These are phyloP conservation scores for Eurotiales sp. DNA, from an alignment of 2,329 filamentous ascomycete species.

Conservation along the genomic window DNA sequence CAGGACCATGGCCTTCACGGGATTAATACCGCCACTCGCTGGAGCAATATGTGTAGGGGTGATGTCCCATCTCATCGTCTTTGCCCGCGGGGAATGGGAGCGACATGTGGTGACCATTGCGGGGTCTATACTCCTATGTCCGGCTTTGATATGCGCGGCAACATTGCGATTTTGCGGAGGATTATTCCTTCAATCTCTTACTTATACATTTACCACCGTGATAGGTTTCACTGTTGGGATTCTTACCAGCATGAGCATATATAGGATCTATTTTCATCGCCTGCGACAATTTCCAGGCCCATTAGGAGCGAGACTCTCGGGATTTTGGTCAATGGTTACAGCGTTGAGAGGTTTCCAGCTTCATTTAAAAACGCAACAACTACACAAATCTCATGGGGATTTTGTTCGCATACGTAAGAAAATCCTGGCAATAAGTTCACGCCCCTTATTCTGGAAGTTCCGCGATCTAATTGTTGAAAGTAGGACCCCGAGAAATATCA, in stretches of 20 bases:
- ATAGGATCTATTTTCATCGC: too few relatives aligned
- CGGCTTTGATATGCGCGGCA: neutral
- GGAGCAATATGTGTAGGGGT: neutral
- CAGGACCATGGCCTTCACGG: too few relatives aligned
- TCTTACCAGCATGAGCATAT: too few relatives aligned
- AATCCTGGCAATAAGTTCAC: neutral
- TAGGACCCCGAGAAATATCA: neutral
- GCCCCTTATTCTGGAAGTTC: too few relatives aligned
- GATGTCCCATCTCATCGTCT: neutral
- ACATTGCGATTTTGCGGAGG: neutral
- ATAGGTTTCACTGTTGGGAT: neutral
- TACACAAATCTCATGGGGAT: neutral
- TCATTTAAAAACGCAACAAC: neutral
- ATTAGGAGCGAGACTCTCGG: too few relatives aligned
- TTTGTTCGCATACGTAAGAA: conserved; percentile 5
- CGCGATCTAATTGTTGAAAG: too few relatives aligned
- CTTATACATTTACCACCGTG: neutral
- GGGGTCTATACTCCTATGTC: neutral
- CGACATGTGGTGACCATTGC: neutral
- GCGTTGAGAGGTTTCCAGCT: neutral
- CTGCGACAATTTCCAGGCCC: too few relatives aligned
- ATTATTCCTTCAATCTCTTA: neutral
- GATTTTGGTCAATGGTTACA: neutral
- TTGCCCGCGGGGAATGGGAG: neutral
- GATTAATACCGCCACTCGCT: neutral